Percentiles rank a stretch among this genome's conserved stretches.
Evolutionary conservation across 352 stramenopile genomes (phyloP).

Genomic region (Pythium oligandrum): DNA sequence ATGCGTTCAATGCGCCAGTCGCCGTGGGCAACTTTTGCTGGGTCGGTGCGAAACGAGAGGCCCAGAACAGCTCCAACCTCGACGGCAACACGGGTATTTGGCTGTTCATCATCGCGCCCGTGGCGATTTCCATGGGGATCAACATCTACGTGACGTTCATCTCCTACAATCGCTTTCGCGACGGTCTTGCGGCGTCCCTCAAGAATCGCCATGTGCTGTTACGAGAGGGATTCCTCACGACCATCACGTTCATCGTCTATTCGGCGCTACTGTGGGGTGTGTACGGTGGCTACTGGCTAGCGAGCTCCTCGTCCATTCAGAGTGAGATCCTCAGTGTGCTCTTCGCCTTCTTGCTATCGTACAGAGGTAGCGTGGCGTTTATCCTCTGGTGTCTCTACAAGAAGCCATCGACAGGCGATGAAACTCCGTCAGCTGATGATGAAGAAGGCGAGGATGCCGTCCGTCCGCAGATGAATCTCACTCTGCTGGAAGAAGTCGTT

Average conservation of each 20-base stretch:
- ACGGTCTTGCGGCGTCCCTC: conserved; percentile 54
- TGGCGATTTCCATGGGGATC: conserved; percentile 39
- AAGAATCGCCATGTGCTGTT: conserved; percentile 48
- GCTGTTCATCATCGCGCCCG: conserved; percentile 65
- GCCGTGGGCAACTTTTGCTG: conserved; percentile 71
- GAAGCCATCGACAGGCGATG: conserved; percentile 7
- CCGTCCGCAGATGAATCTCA: conserved; percentile 73
- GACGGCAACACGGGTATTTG: conserved; percentile 35
- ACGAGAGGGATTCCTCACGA: conserved; percentile 69
- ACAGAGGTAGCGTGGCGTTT: conserved; percentile 63
- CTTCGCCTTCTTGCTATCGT: conserved; percentile 69
- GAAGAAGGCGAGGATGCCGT: conserved; percentile 56
- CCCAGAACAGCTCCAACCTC: conserved; percentile 28
- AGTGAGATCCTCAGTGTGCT: conserved; percentile 41
- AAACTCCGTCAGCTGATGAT: conserved; percentile 8
- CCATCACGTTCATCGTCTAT: conserved; percentile 63
- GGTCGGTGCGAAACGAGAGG: conserved; percentile 45
- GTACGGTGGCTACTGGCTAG: conserved; percentile 64
- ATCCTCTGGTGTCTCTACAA: conserved; percentile 76
- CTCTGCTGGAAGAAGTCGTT: conserved; percentile 70
- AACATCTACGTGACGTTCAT: conserved; percentile 71
- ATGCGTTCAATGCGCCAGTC: conserved; percentile 50
- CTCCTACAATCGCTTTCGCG: conserved; percentile 53
- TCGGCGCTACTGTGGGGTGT: conserved; percentile 60
- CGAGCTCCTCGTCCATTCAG: conserved; percentile 16